Evolutionary conservation across 2,329 filamentous ascomycete species (phyloP).

Genomic region (Xylaria multiplex): DNA sequence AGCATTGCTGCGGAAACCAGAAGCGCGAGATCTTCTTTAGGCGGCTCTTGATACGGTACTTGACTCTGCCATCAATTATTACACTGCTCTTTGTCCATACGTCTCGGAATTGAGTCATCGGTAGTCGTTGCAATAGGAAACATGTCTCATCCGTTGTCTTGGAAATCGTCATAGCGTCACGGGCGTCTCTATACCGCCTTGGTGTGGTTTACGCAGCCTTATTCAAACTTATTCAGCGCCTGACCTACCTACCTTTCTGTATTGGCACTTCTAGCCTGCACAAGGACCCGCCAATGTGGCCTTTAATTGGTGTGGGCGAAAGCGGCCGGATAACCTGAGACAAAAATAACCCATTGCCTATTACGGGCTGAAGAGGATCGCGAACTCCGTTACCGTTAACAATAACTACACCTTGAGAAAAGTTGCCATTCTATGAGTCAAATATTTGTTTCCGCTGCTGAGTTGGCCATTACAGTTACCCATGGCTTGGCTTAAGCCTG

Average conservation of each 20-base stretch:
- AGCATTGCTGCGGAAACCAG: conserved; percentile 26
- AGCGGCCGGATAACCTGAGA: conserved; percentile 26
- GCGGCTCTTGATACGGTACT: conserved; percentile 32
- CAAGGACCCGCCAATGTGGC: conserved; percentile 22
- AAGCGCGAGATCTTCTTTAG: conserved; percentile 32
- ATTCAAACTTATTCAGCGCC: not conserved
- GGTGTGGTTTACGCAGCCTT: conserved; percentile 27
- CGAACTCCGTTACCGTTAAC: conserved; percentile 28
- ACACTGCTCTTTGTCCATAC: not conserved
- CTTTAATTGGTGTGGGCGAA: conserved; percentile 23
- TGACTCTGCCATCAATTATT: conserved; percentile 8
- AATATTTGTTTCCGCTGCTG: conserved; percentile 2
- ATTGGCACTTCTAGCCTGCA: conserved; percentile 19
- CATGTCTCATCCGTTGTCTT: conserved; percentile 10
- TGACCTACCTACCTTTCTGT: conserved; percentile 3
- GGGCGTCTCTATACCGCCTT: not conserved
- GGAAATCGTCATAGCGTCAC: not conserved
- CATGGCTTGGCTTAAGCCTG: not conserved
- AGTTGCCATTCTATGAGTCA: conserved; percentile 8
- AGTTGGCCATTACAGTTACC: not conserved
- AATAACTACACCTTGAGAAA: conserved; percentile 1
- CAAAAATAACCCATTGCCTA: conserved; percentile 34
- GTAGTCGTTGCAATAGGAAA: not conserved
- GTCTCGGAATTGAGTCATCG: not conserved
- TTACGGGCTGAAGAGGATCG: conserved; percentile 23